Percentiles rank a stretch among this genome's conserved stretches.
Evolutionary conservation across 495 filamentous ascomycete species (phyloP).

Genomic region (Tuber aestivum): DNA sequence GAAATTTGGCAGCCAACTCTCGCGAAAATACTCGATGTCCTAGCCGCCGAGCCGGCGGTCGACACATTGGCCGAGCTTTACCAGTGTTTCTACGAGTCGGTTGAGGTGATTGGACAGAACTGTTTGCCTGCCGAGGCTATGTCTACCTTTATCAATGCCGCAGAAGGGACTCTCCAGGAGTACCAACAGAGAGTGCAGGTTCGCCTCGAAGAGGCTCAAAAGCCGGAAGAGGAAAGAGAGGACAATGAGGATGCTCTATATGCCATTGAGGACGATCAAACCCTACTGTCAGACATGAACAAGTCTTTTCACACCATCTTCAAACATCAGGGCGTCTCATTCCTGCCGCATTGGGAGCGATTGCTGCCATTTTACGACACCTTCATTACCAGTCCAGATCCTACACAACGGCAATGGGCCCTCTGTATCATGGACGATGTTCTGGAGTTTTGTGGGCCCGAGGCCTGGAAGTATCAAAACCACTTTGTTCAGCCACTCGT

Average conservation of each 20-base stretch:
- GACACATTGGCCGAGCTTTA: constrained; percentile 99
- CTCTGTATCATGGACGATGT: constrained; percentile 98
- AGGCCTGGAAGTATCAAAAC: constrained; percentile 73
- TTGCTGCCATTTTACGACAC: constrained; percentile 75
- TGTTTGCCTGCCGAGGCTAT: constrained; percentile 73
- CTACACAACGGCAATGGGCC: constrained; percentile 95
- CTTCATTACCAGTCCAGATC: constrained; percentile 76
- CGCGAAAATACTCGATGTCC: constrained; percentile 84
- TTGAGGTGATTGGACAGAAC: constrained; percentile 83
- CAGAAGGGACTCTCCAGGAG: constrained; percentile 76
- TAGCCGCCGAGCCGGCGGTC: constrained; percentile 82
- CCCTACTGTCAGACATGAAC: constrained; percentile 97
- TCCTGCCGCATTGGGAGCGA: constrained; percentile 81
- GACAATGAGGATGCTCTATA: constrained; percentile 73
- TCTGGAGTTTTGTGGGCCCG: constrained; percentile 85
- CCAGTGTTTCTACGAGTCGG: constrained; percentile 98
- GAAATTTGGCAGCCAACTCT: constrained; percentile 80
- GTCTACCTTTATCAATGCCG: constrained; percentile 76
- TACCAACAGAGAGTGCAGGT: constrained; percentile 78
- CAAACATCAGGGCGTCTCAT: constrained; percentile 80
- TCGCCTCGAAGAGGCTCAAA: constrained; percentile 68
- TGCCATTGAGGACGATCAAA: constrained; percentile 96
- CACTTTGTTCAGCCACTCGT: constrained; percentile 82
- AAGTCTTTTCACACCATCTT: constrained; percentile 99
- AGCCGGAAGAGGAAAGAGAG: constrained; percentile 77